These are phyloP conservation scores for Ganoderma resinaceum DNA, from an alignment of 1,284 basidiomycete genomes.

Conservation along the genomic window DNA sequence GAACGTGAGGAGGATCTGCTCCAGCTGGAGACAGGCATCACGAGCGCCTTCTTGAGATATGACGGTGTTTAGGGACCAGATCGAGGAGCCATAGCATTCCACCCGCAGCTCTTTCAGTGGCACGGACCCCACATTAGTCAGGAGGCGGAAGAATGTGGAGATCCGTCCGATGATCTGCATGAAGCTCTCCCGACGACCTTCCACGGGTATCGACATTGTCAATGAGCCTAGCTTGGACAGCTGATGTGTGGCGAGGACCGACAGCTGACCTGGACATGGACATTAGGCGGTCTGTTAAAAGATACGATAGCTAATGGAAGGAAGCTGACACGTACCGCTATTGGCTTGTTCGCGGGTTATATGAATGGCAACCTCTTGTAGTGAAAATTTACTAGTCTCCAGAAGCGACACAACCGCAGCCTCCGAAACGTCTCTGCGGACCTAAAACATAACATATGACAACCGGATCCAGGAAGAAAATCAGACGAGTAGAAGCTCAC, in stretches of 20 bases:
- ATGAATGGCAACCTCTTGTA: neutral
- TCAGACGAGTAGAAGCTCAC: neutral
- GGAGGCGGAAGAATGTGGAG: neutral
- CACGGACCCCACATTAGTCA: neutral
- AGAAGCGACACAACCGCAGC: neutral
- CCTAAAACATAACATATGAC: neutral
- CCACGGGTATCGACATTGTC: neutral
- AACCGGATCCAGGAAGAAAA: neutral
- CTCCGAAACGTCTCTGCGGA: constrained; percentile 1
- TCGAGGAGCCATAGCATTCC: constrained; percentile 2
- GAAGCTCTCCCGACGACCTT: neutral
- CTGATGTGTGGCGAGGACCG: neutral
- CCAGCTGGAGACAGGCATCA: neutral
- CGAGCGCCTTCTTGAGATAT: neutral
- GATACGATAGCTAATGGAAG: neutral
- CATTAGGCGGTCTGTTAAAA: neutral
- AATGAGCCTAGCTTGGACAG: neutral
- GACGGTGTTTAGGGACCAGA: neutral
- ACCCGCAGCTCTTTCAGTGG: neutral
- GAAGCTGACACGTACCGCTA: neutral
- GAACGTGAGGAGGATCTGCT: neutral
- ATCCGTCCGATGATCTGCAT: neutral
- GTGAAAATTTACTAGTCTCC: neutral
- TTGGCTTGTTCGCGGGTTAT: neutral
- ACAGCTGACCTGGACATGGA: neutral